Percentiles rank a stretch among this genome's conserved stretches.
phyloP scores from a whole-genome alignment of 2,329 filamentous ascomycete genomes.

The Juglanconis sp. region DNA sequence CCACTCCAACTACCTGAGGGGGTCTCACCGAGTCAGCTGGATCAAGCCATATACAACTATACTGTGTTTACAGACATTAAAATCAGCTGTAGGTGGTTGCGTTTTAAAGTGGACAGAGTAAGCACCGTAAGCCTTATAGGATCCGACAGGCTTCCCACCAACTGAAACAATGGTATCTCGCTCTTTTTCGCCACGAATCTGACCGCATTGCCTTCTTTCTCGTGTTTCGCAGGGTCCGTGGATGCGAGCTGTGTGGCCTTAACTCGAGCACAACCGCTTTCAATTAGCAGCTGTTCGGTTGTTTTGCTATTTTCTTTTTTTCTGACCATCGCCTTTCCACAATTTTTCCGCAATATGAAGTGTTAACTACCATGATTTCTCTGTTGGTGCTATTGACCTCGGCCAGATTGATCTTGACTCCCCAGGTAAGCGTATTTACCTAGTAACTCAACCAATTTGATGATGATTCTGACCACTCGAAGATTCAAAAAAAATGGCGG shows the following conservation, averaged over 20 bases:
- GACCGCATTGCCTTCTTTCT: background rate
- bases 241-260: background rate
- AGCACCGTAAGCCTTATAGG: background rate
- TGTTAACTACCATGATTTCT: background rate
- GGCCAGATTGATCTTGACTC: slow-evolving; percentile 16
- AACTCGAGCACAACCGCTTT: background rate
- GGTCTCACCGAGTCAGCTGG: too few species aligned
- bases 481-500: slow-evolving; percentile 34
- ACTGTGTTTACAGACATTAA: too few species aligned
- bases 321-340: background rate
- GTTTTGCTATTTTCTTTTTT: background rate
- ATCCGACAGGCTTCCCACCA: background rate
- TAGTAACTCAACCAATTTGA: background rate
- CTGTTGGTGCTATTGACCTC: slow-evolving; percentile 4
- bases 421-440: slow-evolving; percentile 7
- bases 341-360: background rate
- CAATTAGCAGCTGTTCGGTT: background rate
- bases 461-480: background rate
- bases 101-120: background rate
- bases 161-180: background rate
- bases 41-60: background rate
- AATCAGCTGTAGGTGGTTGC: too few species aligned
- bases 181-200: background rate
- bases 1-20: too few species aligned
- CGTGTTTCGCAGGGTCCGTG: background rate